Evolutionary conservation across 1,284 basidiomycete species (phyloP).

Genomic region (Cystobasidium pallidum): DNA sequence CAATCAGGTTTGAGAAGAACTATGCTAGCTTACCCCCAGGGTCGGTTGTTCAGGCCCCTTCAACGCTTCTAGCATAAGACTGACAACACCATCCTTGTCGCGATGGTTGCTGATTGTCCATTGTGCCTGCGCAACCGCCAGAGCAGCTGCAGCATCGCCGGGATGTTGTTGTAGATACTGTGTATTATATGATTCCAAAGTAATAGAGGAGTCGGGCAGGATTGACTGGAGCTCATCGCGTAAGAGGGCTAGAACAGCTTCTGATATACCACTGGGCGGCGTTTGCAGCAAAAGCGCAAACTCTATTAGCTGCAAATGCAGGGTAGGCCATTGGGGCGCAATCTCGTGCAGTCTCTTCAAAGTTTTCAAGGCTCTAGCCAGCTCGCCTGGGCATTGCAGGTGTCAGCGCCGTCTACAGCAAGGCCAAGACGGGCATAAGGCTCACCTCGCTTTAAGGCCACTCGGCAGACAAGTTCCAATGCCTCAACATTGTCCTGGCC

Average conservation of each 20-base stretch:
- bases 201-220: constrained; percentile 62
- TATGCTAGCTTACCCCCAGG: constrained; percentile 61
- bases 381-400: constrained; percentile 66
- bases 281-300: constrained; percentile 60
- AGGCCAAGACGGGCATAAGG: not conserved
- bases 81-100: constrained; percentile 64
- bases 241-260: constrained; percentile 57
- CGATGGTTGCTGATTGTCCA: constrained; percentile 60
- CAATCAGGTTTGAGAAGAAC: no score
- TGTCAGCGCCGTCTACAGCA: not conserved
- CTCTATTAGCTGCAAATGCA: constrained; percentile 73
- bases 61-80: constrained; percentile 63
- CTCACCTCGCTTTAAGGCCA: constrained; percentile 75
- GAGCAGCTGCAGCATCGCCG: constrained; percentile 61
- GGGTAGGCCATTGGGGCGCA: constrained; percentile 65
- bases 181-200: constrained; percentile 70
- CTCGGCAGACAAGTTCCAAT: constrained; percentile 78
- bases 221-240: constrained; percentile 60
- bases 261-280: constrained; percentile 47
- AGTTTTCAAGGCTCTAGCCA: constrained; percentile 74
- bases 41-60: constrained; percentile 60
- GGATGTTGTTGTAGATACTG: constrained; percentile 71
- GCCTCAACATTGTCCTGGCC: constrained; percentile 66
- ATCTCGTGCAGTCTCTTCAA: constrained; percentile 67
- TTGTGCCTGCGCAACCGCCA: constrained; percentile 67